phyloP scores from a whole-genome alignment of 228 moss, liverwort and hornwort species.

The Sphagnum magellanicum region DNA sequence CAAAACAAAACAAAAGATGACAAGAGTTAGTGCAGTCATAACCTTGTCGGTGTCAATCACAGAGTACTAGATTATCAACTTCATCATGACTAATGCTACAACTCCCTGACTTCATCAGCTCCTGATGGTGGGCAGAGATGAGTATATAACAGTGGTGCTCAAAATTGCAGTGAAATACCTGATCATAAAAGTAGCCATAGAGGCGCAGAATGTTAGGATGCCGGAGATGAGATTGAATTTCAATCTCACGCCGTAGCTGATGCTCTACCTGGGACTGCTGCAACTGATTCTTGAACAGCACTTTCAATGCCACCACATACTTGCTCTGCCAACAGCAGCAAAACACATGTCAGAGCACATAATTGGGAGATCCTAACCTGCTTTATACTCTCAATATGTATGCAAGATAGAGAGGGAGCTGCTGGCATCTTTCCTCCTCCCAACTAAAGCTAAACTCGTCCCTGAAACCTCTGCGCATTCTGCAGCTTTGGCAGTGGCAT shows the following conservation, averaged over 20 bases:
- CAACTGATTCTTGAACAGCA: conserved; percentile 85
- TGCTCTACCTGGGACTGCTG: conserved; percentile 98
- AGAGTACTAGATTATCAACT: no score
- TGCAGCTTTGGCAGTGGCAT: no score
- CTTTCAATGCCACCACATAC: conserved; percentile 90
- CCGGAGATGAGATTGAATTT: conserved; percentile 93
- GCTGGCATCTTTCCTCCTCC: background rate
- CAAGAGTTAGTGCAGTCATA: no score
- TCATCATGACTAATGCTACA: no score
- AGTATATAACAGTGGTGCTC: no score
- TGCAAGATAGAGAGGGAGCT: background rate
- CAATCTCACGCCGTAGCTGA: conserved; percentile 87
- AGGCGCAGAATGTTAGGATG: conserved; percentile 96
- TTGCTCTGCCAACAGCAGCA: conserved; percentile 49
- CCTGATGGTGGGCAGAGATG: no score
- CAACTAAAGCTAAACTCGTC: no score
- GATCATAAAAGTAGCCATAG: conserved; percentile 86
- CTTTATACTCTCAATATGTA: background rate
- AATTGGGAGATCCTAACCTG: background rate
- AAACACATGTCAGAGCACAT: background rate
- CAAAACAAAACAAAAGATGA: no score
- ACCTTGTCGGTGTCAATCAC: no score
- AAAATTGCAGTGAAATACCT: conserved; percentile 13
- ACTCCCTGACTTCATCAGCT: no score
- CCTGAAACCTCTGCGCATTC: no score